phyloP scores from a whole-genome alignment of 352 stramenopile genomes.

The Plasmopara halstedii region DNA sequence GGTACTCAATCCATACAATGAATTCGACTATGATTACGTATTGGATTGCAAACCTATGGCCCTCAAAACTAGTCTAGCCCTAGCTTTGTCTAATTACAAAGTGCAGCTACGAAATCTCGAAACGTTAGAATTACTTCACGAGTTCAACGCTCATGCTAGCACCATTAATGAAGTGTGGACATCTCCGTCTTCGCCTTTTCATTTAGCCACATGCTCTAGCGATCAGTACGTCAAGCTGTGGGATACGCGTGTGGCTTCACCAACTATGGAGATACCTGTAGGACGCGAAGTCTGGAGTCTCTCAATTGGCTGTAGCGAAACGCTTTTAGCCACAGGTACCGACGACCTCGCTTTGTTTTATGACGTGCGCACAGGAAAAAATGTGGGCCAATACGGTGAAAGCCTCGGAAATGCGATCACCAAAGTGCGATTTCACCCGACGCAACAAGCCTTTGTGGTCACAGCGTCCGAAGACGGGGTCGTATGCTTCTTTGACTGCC shows the following conservation, averaged over 20 bases:
- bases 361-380: slow-evolving; percentile 58
- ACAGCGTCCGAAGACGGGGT: slow-evolving; percentile 88
- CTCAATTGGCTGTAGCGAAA: slow-evolving; percentile 65
- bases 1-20: slow-evolving; percentile 33
- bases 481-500: slow-evolving; percentile 86
- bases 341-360: slow-evolving; percentile 79
- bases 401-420: slow-evolving; percentile 87
- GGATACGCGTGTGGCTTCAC: slow-evolving; percentile 54
- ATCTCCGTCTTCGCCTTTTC: slow-evolving; percentile 48
- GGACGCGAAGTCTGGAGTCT: slow-evolving; percentile 76
- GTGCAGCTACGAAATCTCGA: slow-evolving; percentile 67
- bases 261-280: slow-evolving; percentile 54
- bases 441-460: slow-evolving; percentile 63
- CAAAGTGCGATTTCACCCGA: slow-evolving; percentile 82
- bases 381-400: slow-evolving; percentile 79
- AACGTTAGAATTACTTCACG: slow-evolving; percentile 49
- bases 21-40: slow-evolving; percentile 85
- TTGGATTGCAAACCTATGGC: slow-evolving; percentile 69
- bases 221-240: slow-evolving; percentile 83
- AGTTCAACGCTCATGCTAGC: slow-evolving; percentile 71
- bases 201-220: slow-evolving; percentile 76
- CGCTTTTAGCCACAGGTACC: slow-evolving; percentile 61
- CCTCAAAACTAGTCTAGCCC: slow-evolving; percentile 41
- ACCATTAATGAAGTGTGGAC: slow-evolving; percentile 81
- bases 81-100: slow-evolving; percentile 60